A percentile compares a stretch with the other conserved stretches of the same genome.
These are phyloP conservation scores for Physaria fendleri DNA, from an alignment of 345 rosid genomes.

Conservation along the genomic window DNA sequence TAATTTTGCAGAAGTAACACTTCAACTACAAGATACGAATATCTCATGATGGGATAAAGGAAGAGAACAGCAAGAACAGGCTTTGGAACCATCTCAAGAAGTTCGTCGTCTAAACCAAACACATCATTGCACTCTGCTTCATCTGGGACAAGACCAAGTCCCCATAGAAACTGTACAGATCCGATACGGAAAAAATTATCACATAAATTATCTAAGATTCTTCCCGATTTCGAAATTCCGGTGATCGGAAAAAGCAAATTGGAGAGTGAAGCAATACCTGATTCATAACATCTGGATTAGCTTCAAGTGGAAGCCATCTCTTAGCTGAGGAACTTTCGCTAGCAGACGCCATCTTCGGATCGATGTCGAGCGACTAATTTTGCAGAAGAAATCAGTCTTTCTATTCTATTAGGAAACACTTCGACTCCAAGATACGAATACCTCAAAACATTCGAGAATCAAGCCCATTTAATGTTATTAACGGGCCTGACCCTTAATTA, in stretches of 20 bases:
- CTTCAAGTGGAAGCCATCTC: conserved; percentile 99
- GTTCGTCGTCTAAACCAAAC: conserved; percentile 82
- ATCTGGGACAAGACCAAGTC: conserved; percentile 59
- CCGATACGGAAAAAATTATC: neutral
- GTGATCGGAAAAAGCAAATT: conserved; percentile 7
- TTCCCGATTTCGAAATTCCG: neutral
- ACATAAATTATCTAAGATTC: neutral
- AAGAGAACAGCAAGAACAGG: conserved; percentile 91
- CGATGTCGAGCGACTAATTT: conserved; percentile 3
- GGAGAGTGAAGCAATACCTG: conserved; percentile 44
- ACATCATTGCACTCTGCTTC: conserved; percentile 87
- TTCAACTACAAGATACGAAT: conserved; percentile 8
- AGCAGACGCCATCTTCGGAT: conserved; percentile 47
- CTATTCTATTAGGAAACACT: too few species aligned
- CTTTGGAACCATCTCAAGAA: conserved; percentile 77
- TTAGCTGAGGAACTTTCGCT: conserved; percentile 52
- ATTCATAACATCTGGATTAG: conserved; percentile 94
- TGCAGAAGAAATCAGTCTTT: too few species aligned
- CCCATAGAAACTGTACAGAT: conserved; percentile 66
- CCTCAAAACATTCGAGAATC: neutral
- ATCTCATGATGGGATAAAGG: conserved; percentile 60
- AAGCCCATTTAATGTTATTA: neutral
- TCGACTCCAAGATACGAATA: conserved; percentile 8
- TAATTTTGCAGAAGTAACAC: neutral
- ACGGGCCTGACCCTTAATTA: neutral